Evolutionary conservation across 164 flowering plant species (phyloP), one percentile per base, ranked within the genome.

Genomic region (Magnolia changhungtana): DNA sequence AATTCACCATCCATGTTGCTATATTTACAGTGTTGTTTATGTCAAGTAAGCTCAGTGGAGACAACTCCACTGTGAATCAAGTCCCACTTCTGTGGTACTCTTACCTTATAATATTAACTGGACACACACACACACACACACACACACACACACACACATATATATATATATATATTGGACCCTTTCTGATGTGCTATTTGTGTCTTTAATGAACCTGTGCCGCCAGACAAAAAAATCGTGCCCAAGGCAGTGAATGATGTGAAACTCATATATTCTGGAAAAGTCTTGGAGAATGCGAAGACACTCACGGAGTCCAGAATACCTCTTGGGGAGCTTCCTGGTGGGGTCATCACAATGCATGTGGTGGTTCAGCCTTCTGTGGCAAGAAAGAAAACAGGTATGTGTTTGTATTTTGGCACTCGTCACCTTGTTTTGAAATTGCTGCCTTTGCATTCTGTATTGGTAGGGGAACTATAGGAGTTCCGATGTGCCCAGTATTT

Each of bases 191-290:
- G 24, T 66, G 69, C 11, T 24, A 21, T 66, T 66, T 66, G 31
- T 66, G 16, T 23, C 29, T 66, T 21, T 20, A 66, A 66, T 66
- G 31, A 66, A 66, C 13, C 13, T 20, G 8, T 21, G 23, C 27
- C 27, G 3, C 10, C 84, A 88, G 91, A 78, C 66, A 86, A 88
- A 83, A 75, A 84, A 61, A 69, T 79, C 58, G 69, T 75, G 19
- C 92, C 92, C 18, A 89, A 81, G 80, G 79, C 88, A 0, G 81
- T 74, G 24, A 85, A 73, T 80, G 92, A 87, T 82, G 74, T 89
- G 81, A 87, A 89, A 73, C 84, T 89, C 69, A 87, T 89, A 63
- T 83, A 89, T 78, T 84, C 89, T 75, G 92, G 92, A 69, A 89
- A 83, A 78, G 72, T 90, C 50, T 82, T 90, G 85, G 95, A 90